Conservation (phyloP, 116 monocot species). For the Dioscorea cayenensis region DNA sequence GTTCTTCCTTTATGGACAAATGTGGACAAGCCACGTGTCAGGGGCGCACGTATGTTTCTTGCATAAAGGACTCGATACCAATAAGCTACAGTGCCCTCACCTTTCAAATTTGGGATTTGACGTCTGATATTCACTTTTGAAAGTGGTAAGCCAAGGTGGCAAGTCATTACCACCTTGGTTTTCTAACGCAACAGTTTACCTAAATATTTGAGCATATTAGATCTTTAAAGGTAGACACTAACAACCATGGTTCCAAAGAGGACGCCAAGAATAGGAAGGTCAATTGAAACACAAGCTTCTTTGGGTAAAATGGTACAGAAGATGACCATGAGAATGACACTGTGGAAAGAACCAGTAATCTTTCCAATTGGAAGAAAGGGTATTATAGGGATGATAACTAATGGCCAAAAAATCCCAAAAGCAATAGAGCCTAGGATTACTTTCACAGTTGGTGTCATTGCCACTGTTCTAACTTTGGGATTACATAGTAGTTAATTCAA, state of each 20-base stretch:
- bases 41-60: too few relatives aligned
- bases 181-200: slow-evolving; percentile 63
- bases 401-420: slow-evolving; percentile 72
- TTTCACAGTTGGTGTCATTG: slow-evolving; percentile 44
- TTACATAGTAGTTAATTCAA: background rate
- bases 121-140: too few relatives aligned
- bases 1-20: too few relatives aligned
- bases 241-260: slow-evolving; percentile 95
- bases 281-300: slow-evolving; percentile 63
- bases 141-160: background rate
- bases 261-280: slow-evolving; percentile 88
- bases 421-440: slow-evolving; percentile 63
- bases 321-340: slow-evolving; percentile 75
- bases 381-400: slow-evolving; percentile 77
- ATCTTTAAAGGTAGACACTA: slow-evolving; percentile 64
- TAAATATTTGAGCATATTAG: slow-evolving; percentile 76
- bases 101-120: too few relatives aligned
- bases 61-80: too few relatives aligned
- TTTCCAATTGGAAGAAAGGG: slow-evolving; percentile 80
- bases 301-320: slow-evolving; percentile 59
- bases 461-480: slow-evolving; percentile 21
- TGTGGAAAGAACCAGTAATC: slow-evolving; percentile 72
- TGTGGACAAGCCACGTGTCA: too few relatives aligned
- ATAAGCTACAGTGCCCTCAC: too few relatives aligned
- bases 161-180: slow-evolving; percentile 64